Percentiles rank a stretch among this genome's conserved stretches.
phyloP scores from a whole-genome alignment of 1,139 yeast species.

The Kodamaea plutei region DNA sequence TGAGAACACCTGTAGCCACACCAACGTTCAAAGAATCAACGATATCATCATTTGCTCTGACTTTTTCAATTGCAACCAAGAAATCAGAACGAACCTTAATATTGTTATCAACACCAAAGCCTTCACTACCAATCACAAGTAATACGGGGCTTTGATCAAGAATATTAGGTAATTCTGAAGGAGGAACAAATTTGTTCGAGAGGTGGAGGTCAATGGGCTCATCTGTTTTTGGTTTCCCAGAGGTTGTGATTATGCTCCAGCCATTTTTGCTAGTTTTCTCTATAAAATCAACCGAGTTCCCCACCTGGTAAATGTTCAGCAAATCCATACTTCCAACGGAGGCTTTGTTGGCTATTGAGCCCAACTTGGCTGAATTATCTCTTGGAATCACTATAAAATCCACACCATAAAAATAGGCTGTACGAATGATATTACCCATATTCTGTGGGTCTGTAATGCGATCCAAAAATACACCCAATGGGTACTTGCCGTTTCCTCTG shows the following conservation, averaged over 20 bases:
- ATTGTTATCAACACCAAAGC: slow-evolving; percentile 71
- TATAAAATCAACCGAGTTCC: slow-evolving; percentile 59
- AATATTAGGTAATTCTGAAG: slow-evolving; percentile 41
- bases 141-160: slow-evolving; percentile 54
- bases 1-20: slow-evolving; percentile 75
- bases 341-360: slow-evolving; percentile 76
- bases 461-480: slow-evolving; percentile 75
- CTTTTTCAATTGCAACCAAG: slow-evolving; percentile 49
- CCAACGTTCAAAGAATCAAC: slow-evolving; percentile 87
- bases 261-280: slow-evolving; percentile 52
- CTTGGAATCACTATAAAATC: slow-evolving; percentile 74
- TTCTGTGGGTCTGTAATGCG: slow-evolving; percentile 89
- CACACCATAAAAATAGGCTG: slow-evolving; percentile 80
- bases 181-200: slow-evolving; percentile 32
- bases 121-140: slow-evolving; percentile 82
- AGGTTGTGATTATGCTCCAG: slow-evolving; percentile 74
- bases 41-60: slow-evolving; percentile 31
- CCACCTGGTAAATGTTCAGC: slow-evolving; percentile 55
- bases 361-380: slow-evolving; percentile 67
- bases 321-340: slow-evolving; percentile 87
- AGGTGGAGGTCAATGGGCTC: slow-evolving; percentile 22
- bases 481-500: slow-evolving; percentile 28
- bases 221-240: slow-evolving; percentile 29
- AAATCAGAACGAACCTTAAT: slow-evolving; percentile 61
- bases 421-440: slow-evolving; percentile 78